Percentiles rank a stretch among this genome's conserved stretches.
These are phyloP conservation scores for Amaranthus cruentus DNA, from an alignment of 148 eudicot genomes.

Conservation along the genomic window DNA sequence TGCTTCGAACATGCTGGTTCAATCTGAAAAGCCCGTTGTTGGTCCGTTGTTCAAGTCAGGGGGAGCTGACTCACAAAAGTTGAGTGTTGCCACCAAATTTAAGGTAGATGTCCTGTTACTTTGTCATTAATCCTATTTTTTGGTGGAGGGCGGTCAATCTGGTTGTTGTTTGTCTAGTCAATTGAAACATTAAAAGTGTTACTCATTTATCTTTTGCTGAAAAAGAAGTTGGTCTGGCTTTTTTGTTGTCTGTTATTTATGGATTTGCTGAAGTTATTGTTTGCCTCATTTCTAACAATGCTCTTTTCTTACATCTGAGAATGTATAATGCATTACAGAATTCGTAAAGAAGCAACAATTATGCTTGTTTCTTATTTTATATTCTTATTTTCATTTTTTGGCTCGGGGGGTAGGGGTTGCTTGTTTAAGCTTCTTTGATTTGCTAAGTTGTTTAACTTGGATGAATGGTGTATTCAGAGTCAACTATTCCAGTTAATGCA, in stretches of 20 bases:
- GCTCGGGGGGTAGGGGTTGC: not conserved
- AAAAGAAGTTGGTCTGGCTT: not conserved
- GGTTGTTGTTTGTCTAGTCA: not conserved
- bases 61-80: constrained; percentile 95
- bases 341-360: not conserved
- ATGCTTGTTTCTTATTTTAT: not conserved
- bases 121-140: not conserved
- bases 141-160: not conserved
- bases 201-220: not conserved
- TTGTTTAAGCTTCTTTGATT: not conserved
- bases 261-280: not conserved
- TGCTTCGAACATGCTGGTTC: constrained; percentile 76
- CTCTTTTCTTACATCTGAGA: not conserved
- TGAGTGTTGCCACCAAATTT: constrained; percentile 88
- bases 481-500: constrained; percentile 99
- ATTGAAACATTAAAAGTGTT: not conserved
- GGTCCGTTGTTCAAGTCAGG: constrained; percentile 85
- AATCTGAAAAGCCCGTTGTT: constrained; percentile 76
- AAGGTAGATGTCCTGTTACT: constrained; percentile 49
- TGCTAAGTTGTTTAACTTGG: not conserved
- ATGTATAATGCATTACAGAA: not conserved
- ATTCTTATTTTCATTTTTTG: not conserved
- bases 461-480: constrained; percentile 37
- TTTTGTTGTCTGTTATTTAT: not conserved
- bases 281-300: not conserved